A percentile compares a stretch with the other conserved stretches of the same genome.
phyloP scores from a whole-genome alignment of 345 rosid species.

The Populus deltoides region DNA sequence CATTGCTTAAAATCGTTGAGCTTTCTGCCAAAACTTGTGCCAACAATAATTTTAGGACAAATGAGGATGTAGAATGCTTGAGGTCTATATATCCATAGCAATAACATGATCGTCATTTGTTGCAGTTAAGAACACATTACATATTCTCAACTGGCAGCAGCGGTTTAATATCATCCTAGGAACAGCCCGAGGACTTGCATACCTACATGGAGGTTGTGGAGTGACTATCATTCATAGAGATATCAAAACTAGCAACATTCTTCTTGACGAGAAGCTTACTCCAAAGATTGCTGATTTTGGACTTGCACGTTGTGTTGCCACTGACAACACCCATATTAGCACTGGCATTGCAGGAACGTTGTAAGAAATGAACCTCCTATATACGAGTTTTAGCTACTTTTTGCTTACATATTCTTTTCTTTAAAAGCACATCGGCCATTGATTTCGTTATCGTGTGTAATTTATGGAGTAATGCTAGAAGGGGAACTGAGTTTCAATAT shows the following conservation, averaged over 20 bases:
- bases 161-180: conserved; percentile 55
- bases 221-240: conserved; percentile 76
- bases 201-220: conserved; percentile 59
- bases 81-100: neutral
- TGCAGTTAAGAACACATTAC: conserved; percentile 48
- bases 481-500: neutral
- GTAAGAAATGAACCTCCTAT: conserved; percentile 37
- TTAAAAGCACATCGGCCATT: neutral
- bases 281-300: conserved; percentile 91
- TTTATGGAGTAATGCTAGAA: too few relatives aligned
- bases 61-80: neutral
- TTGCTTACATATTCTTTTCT: neutral
- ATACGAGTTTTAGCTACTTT: neutral
- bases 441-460: neutral
- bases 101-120: neutral
- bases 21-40: too few relatives aligned
- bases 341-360: conserved; percentile 83
- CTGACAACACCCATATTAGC: conserved; percentile 47
- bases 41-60: too few relatives aligned
- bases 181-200: conserved; percentile 75
- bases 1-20: too few relatives aligned
- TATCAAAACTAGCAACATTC: conserved; percentile 77
- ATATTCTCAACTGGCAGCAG: conserved; percentile 60
- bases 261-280: conserved; percentile 56
- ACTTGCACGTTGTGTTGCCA: conserved; percentile 51